phyloP scores from a whole-genome alignment of 2,329 filamentous ascomycete genomes.

The Trichophyton verrucosum region DNA sequence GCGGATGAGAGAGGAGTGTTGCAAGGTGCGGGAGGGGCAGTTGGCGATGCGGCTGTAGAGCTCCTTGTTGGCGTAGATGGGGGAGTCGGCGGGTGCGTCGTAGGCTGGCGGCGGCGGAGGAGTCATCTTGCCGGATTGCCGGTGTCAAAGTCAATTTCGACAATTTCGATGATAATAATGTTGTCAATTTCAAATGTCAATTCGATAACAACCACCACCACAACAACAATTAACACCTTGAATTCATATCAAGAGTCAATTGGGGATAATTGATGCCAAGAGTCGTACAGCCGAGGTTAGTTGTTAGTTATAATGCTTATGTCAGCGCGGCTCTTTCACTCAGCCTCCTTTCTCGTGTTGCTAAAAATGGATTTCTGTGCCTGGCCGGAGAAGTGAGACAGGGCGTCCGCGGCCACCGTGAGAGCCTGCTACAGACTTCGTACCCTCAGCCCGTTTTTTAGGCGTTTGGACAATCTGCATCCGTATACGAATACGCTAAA shows the following conservation, averaged over 20 bases:
- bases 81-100: constrained; percentile 25
- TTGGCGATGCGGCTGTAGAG: constrained; percentile 28
- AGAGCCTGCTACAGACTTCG: background rate
- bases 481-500: background rate
- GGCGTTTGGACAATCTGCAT: background rate
- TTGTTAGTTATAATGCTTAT: no score
- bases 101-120: constrained; percentile 31
- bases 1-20: constrained; percentile 49
- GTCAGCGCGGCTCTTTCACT: no score
- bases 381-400: no score
- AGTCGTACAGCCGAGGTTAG: no score
- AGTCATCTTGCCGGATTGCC: background rate
- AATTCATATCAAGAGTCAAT: no score
- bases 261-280: no score
- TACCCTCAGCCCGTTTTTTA: no score
- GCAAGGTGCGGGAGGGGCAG: constrained; percentile 23
- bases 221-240: no score
- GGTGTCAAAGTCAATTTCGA: no score
- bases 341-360: no score
- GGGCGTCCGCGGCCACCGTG: background rate
- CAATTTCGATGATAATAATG: no score
- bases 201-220: background rate
- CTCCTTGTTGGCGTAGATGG: constrained; percentile 24
- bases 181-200: background rate
- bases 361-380: no score